phyloP scores from a whole-genome alignment of 306 rosid species.

The Argentina anserina region DNA sequence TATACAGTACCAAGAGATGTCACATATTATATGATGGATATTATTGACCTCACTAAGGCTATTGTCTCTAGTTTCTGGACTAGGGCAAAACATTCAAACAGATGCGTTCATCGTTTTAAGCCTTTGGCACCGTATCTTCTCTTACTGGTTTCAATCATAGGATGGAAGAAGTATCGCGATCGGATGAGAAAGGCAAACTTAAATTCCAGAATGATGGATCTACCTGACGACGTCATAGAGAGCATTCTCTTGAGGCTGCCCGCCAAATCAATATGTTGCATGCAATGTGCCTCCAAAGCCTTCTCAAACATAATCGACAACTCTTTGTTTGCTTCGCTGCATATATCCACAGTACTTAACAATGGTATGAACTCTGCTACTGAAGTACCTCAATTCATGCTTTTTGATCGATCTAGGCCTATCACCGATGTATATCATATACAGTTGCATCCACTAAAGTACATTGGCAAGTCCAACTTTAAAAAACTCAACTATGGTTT shows the following conservation, averaged over 20 bases:
- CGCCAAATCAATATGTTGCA: not conserved
- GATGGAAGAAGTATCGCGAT: not conserved
- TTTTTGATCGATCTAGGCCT: not conserved
- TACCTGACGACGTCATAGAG: not conserved
- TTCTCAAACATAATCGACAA: not conserved
- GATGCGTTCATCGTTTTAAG: not conserved
- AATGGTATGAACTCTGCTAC: not conserved
- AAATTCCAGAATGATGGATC: not conserved
- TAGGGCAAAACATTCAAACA: not conserved
- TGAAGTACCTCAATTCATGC: not conserved
- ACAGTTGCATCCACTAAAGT: not conserved
- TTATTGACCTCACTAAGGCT: not conserved
- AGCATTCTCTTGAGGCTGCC: not conserved
- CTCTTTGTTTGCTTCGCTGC: not conserved
- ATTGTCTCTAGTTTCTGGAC: not conserved
- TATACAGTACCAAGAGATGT: too few relatives aligned
- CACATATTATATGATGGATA: too few relatives aligned
- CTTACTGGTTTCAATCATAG: not conserved
- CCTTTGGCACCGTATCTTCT: not conserved
- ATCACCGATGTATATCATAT: not conserved
- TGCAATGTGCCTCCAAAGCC: not conserved
- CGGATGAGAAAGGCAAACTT: not conserved
- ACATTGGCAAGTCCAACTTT: not conserved
- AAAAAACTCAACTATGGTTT: not conserved
- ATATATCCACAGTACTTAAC: not conserved